These are phyloP conservation scores for Boletus eberwhitei DNA, from an alignment of 768 basidiomycete genomes.

Conservation along the genomic window DNA sequence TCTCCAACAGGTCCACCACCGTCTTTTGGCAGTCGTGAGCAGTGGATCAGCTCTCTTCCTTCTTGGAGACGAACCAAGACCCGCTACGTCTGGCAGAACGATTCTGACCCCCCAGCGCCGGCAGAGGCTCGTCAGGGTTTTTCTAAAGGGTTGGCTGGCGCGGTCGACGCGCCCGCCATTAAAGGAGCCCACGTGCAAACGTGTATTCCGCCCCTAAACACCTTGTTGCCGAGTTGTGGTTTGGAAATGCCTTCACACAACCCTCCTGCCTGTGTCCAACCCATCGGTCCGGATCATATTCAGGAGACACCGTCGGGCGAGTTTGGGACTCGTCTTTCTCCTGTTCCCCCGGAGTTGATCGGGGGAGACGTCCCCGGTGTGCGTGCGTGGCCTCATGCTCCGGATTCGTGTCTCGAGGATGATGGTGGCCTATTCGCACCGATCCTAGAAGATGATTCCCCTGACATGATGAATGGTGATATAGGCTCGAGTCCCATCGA, in stretches of 20 bases:
- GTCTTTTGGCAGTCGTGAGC: slow-evolving; percentile 62
- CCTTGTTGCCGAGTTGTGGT: slow-evolving; percentile 14
- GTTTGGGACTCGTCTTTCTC: not conserved
- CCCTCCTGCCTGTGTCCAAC: slow-evolving; percentile 33
- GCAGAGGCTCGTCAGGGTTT: slow-evolving; percentile 51
- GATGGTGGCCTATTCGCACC: slow-evolving; percentile 50
- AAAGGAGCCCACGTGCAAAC: slow-evolving; percentile 83
- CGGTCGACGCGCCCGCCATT: slow-evolving; percentile 78
- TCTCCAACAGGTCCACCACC: slow-evolving; percentile 61
- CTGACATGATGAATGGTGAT: slow-evolving; percentile 50
- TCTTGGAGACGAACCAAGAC: slow-evolving; percentile 70
- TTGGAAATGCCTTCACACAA: slow-evolving; percentile 12
- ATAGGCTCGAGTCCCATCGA: slow-evolving; percentile 65
- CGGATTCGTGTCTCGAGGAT: slow-evolving; percentile 23
- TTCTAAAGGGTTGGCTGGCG: slow-evolving; percentile 68
- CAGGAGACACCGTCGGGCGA: not conserved
- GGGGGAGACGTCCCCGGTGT: not conserved
- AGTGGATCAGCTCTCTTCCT: slow-evolving; percentile 71
- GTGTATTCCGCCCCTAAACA: slow-evolving; percentile 73
- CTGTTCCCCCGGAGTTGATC: slow-evolving; percentile 12
- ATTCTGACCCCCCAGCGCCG: slow-evolving; percentile 18
- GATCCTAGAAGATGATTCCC: slow-evolving; percentile 62
- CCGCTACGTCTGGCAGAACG: slow-evolving; percentile 64
- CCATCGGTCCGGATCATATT: not conserved
- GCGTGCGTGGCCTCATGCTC: slow-evolving; percentile 17